Evolutionary conservation across 768 basidiomycete genomes (phyloP), one percentile per base, ranked within the genome.

Genomic region (Inosperma sp.): DNA sequence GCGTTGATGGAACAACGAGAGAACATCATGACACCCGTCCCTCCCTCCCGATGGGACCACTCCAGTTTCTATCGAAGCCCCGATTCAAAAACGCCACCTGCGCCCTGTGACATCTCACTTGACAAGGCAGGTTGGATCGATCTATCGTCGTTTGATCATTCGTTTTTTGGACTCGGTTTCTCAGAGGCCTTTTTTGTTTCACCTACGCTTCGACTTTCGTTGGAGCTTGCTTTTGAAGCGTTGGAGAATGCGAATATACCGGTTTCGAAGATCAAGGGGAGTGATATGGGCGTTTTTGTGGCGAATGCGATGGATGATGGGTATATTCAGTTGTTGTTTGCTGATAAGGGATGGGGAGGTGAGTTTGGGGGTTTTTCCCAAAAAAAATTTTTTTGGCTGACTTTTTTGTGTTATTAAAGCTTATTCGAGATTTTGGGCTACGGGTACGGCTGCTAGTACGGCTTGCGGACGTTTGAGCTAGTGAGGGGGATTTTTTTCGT

Each of bases 231-330:
- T 1, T 70, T 68, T 48, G 65, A 68, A 51, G 70, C 69, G 2
- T 54, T 72, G 14, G 70, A 72, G 45, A 65, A 66, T 48, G 69
- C 69, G 0, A 68, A 68, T 47, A 70, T 70, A 8, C 65, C 70
- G 0, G 44, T 56, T 13, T 67, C 68, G 12, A 58, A 59, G 36
- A 48, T 72, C 9, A 69, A 66, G 46, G 70, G 69, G 1, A 62
- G 54, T 8, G 56, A 64, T 26, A 66, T 65, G 55, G 68, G 62
- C 8, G 65, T 72, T 0, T 72, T 66, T 35, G 60, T 67, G 13
- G 67, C 66, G 5, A 58, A 61, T n/a, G 59, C 56, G 7, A 62
- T 67, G 56, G 69, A 70, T 37, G 56, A 62, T 46, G 68, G 68
- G 5, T 70, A 65, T 43, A 50, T 56, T 34, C 56, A 65, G 30